Evolutionary conservation across 192 early-diverging fungal genomes (phyloP).

Genomic region (Rhizophagus clarus): DNA sequence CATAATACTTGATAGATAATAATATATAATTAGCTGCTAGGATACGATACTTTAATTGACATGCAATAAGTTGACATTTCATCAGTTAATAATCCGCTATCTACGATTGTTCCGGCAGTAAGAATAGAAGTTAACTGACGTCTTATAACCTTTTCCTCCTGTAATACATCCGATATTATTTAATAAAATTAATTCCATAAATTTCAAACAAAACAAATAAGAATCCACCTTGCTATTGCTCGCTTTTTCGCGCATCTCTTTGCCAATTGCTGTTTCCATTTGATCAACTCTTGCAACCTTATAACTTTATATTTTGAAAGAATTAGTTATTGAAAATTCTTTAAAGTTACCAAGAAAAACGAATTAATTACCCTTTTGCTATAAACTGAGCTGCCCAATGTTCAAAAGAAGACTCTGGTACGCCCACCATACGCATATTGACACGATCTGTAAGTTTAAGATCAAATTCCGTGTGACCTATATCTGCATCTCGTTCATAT

Average conservation of each 20-base stretch:
- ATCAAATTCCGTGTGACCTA: slow-evolving; percentile 95
- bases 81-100: slow-evolving; percentile 80
- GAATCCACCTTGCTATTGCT: slow-evolving; percentile 38
- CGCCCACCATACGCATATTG: slow-evolving; percentile 99
- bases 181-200: neutral
- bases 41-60: slow-evolving; percentile 76
- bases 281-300: slow-evolving; percentile 98
- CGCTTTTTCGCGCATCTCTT: slow-evolving; percentile 83
- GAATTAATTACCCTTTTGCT: slow-evolving; percentile 74
- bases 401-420: slow-evolving; percentile 93
- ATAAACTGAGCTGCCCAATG: slow-evolving; percentile 96
- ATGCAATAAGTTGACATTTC: slow-evolving; percentile 96
- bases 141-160: slow-evolving; percentile 78
- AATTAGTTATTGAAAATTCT: too few relatives aligned
- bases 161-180: slow-evolving; percentile 31
- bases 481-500: slow-evolving; percentile 98
- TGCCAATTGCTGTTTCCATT: slow-evolving; percentile 92
- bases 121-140: slow-evolving; percentile 86
- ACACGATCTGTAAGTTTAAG: slow-evolving; percentile 93
- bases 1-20: neutral
- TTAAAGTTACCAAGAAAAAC: neutral
- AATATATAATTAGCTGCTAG: neutral
- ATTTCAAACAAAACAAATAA: neutral
- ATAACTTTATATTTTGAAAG: slow-evolving; percentile 32
- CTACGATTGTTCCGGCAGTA: slow-evolving; percentile 90